Base-by-base conservation (phyloP, 352 stramenopile species). In the Phytophthora macrochlamydospora region DNA sequence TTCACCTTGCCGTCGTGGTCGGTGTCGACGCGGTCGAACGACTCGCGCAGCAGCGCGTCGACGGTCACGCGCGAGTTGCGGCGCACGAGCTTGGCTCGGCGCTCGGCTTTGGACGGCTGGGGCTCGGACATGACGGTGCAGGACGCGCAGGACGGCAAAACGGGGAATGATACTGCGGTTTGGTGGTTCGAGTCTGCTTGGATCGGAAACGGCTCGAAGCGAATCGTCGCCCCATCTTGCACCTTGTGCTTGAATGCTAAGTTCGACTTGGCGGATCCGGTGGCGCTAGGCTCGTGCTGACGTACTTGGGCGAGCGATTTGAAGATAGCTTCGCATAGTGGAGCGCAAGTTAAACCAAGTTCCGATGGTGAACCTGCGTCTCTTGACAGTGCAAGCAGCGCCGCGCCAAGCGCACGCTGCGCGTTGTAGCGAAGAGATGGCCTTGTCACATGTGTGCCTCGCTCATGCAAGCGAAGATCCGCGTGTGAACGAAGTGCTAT, bases 1-100 rank as follows among this genome's bases (percentile, higher is more conserved):
- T 89, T 73, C 40, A 94, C 86, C 28, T 79, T 78, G 59, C 86
- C 86, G 62, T 92, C 83, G 50, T 78, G 67, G 60, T 93, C 71
- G n/a, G 71, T 69, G 69, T 94, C 86, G 11, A 93, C 74, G 50
- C 82, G 83, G 59, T 85, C 79, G 71, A 94, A 94, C 14, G 86
- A 75, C 38, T 93, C 84, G 44, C 74, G 79, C 48, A 94, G 69
- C 32, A 94, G 71, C 42, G 81, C 66, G 68, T 94, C 86, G 11
- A 94, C 86, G 5, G 86, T 92, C 48, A 92, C 64, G 55, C 86
- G 86, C 67, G 86, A 94, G 65, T 83, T 90, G 78, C 86, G 84
- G 43, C 86, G 86, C 65, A 93, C 70, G 42, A 94, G 78, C 58
- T 67, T 74, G n/a, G 69, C 69, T 7, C 59, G 65, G n/a, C 69